phyloP scores from a whole-genome alignment of 2,329 filamentous ascomycete species.

The Fusarium drepaniforme region DNA sequence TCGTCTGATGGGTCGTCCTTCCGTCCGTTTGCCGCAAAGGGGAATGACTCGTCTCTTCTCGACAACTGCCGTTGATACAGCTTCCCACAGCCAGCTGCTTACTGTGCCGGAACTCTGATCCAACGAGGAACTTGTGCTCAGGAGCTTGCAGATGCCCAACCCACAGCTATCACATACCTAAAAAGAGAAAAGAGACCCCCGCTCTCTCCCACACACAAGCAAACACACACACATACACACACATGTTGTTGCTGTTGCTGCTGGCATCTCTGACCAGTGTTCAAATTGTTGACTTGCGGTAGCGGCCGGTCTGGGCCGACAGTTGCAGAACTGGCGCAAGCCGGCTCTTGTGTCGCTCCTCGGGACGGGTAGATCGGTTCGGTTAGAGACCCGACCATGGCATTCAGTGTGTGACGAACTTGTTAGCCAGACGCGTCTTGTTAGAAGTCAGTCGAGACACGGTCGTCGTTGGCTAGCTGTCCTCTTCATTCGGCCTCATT shows the following conservation, averaged over 20 bases:
- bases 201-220: conserved; percentile 5
- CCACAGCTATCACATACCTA: conserved; percentile 29
- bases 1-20: neutral
- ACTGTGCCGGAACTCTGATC: conserved; percentile 28
- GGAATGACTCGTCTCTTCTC: conserved; percentile 10
- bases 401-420: neutral
- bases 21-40: neutral
- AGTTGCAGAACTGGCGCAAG: conserved; percentile 37
- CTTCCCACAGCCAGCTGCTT: conserved; percentile 25
- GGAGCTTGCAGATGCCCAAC: conserved; percentile 23
- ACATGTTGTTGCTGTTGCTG: neutral
- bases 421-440: conserved; percentile 2
- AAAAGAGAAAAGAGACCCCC: conserved; percentile 11
- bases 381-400: conserved; percentile 5
- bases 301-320: conserved; percentile 40
- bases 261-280: conserved; percentile 9
- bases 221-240: neutral
- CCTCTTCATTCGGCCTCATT: neutral
- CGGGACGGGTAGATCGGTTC: conserved; percentile 13
- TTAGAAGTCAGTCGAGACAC: neutral
- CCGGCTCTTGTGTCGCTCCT: conserved; percentile 11
- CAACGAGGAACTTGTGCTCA: conserved; percentile 28
- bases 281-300: conserved; percentile 19
- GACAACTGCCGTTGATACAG: conserved; percentile 17
- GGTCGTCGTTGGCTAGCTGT: neutral